Percentiles rank a stretch among this genome's conserved stretches.
These are phyloP conservation scores for Fusarium sp. DNA, from an alignment of 2,329 filamentous ascomycete species.

Conservation along the genomic window DNA sequence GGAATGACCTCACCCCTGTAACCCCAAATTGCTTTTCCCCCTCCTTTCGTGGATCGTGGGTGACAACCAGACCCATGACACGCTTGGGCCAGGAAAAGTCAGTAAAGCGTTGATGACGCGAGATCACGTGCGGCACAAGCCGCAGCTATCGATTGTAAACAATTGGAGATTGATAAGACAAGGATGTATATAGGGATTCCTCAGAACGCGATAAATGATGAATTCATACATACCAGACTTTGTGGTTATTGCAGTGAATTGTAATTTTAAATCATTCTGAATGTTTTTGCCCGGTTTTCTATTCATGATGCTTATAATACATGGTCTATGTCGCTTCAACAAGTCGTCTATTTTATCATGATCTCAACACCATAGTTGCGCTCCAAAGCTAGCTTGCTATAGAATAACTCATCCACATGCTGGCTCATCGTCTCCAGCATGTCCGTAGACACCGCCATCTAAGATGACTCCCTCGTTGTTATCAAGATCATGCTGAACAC, in stretches of 20 bases:
- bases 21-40: constrained; percentile 29
- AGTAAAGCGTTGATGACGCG: constrained; percentile 49
- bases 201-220: not conserved
- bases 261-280: not conserved
- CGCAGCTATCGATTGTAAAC: not conserved
- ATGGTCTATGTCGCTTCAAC: not conserved
- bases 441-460: constrained; percentile 65
- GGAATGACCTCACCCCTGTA: constrained; percentile 32
- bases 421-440: constrained; percentile 53
- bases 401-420: constrained; percentile 47
- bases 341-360: not conserved
- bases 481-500: constrained; percentile 69
- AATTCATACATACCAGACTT: not conserved
- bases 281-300: not conserved
- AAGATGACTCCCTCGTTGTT: constrained; percentile 70
- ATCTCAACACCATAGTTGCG: not conserved
- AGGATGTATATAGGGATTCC: not conserved
- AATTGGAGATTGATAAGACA: constrained; percentile 4
- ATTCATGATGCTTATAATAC: not conserved
- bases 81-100: constrained; percentile 39
- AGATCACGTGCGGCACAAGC: constrained; percentile 48
- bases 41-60: constrained; percentile 19
- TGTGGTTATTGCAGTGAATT: not conserved
- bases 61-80: constrained; percentile 24
- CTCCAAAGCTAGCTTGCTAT: not conserved